Conservation (phyloP, 1,284 basidiomycete genomes). For the Cutaneotrichosporon sp. region DNA sequence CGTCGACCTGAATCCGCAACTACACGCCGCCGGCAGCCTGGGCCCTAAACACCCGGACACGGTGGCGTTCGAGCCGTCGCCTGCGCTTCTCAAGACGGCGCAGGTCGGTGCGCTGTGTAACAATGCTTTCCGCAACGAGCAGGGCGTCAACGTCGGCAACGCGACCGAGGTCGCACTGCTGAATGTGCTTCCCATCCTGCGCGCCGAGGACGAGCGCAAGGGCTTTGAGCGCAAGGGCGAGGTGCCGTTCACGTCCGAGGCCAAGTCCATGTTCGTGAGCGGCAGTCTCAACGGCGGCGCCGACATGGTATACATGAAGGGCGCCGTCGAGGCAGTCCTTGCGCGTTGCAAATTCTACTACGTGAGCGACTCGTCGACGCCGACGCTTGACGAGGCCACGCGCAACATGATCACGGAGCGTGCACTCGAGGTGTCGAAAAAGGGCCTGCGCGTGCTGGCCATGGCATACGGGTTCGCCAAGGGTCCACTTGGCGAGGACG, state of each 20-base stretch:
- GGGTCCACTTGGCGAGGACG: slow-evolving; percentile 39
- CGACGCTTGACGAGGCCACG: slow-evolving; percentile 64
- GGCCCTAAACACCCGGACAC: slow-evolving; percentile 57
- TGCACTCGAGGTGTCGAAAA: slow-evolving; percentile 64
- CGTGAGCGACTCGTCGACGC: slow-evolving; percentile 75
- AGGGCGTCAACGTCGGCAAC: slow-evolving; percentile 75
- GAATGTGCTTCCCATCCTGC: slow-evolving; percentile 70
- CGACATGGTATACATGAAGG: slow-evolving; percentile 86
- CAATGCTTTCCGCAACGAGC: slow-evolving; percentile 60
- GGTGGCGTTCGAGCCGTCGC: slow-evolving; percentile 39
- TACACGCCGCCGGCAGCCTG: slow-evolving; percentile 49
- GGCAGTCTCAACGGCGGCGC: slow-evolving; percentile 56
- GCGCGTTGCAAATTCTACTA: slow-evolving; percentile 81
- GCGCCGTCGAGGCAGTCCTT: slow-evolving; percentile 82
- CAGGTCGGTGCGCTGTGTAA: slow-evolving; percentile 54
- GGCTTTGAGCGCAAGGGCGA: slow-evolving; percentile 71
- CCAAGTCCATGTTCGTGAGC: slow-evolving; percentile 85
- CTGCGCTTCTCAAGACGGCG: slow-evolving; percentile 66
- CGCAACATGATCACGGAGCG: slow-evolving; percentile 62
- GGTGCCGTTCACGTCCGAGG: slow-evolving; percentile 84
- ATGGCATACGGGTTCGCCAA: slow-evolving; percentile 72
- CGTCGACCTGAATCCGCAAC: slow-evolving; percentile 58
- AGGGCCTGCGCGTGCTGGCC: slow-evolving; percentile 80
- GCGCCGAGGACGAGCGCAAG: slow-evolving; percentile 63
- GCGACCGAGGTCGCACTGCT: slow-evolving; percentile 85